Evolutionary conservation across 305 asterid genomes (phyloP).

Genomic region (Ajuga reptans): DNA sequence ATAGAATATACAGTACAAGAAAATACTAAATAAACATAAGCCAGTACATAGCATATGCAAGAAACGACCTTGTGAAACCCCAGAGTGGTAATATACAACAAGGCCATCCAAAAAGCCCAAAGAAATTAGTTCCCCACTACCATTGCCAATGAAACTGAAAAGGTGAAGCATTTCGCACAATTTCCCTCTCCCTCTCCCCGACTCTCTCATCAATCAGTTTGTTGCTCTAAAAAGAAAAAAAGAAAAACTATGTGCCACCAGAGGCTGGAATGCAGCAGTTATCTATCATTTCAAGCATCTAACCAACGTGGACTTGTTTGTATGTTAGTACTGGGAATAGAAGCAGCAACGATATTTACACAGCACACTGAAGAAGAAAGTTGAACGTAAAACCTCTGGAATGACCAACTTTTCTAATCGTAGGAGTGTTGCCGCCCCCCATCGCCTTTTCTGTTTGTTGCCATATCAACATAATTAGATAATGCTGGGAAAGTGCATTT

Average conservation of each 20-base stretch:
- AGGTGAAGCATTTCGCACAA: conserved; percentile 14
- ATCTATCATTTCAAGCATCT: conserved; percentile 1
- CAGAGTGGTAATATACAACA: conserved; percentile 25
- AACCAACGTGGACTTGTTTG: conserved; percentile 19
- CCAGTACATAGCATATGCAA: not conserved
- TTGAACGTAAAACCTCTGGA: not conserved
- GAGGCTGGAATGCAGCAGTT: conserved; percentile 14
- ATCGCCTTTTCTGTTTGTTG: not conserved
- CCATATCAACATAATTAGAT: not conserved
- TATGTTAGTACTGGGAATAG: conserved; percentile 21
- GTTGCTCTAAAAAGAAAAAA: not conserved
- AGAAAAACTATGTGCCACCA: conserved; percentile 16
- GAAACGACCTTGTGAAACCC: not conserved
- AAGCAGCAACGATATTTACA: conserved; percentile 27
- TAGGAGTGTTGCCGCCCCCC: conserved; percentile 13
- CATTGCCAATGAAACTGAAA: conserved; percentile 9
- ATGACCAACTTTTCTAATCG: not conserved
- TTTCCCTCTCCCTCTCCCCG: not conserved
- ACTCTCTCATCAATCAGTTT: not conserved
- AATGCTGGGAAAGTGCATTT: conserved; percentile 1
- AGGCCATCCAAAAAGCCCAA: conserved; percentile 24
- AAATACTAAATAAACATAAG: not conserved
- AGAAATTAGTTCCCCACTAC: conserved; percentile 13
- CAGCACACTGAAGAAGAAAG: conserved; percentile 14
- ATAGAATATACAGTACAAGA: no score